These are phyloP conservation scores for Chlorociboria aeruginascens DNA, from an alignment of 495 filamentous ascomycete species.

Conservation along the genomic window DNA sequence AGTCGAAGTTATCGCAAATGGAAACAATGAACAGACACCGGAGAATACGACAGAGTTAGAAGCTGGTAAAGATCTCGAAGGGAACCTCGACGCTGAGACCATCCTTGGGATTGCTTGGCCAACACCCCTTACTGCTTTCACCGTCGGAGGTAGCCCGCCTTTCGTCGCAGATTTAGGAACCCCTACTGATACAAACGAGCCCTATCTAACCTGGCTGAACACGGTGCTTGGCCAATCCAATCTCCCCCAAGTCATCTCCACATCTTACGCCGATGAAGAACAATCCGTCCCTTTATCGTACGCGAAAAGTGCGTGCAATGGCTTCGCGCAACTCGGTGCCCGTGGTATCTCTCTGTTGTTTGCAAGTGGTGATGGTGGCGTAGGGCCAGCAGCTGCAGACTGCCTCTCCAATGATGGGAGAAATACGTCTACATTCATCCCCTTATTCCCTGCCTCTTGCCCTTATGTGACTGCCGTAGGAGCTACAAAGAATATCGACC, in stretches of 20 bases:
- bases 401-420: constrained; percentile 60
- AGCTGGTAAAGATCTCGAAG: constrained; percentile 40
- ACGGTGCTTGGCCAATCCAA: constrained; percentile 52
- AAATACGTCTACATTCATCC: constrained; percentile 46
- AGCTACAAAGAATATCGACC: constrained; percentile 44
- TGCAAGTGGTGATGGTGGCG: constrained; percentile 58
- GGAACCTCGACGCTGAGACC: constrained; percentile 64
- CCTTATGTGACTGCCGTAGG: constrained; percentile 73
- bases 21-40: constrained; percentile 47
- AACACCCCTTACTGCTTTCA: constrained; percentile 47
- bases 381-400: constrained; percentile 26
- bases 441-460: constrained; percentile 65
- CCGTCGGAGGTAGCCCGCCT: constrained; percentile 48
- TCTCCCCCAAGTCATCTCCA: constrained; percentile 60
- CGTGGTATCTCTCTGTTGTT: constrained; percentile 62
- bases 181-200: constrained; percentile 18
- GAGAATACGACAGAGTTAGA: constrained; percentile 23
- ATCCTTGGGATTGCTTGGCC: constrained; percentile 46
- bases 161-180: constrained; percentile 42
- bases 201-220: constrained; percentile 46
- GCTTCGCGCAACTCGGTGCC: constrained; percentile 59
- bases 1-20: constrained; percentile 48
- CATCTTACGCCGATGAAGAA: constrained; percentile 61
- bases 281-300: constrained; percentile 52
- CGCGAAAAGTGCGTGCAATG: constrained; percentile 49